phyloP scores from a whole-genome alignment of 2,329 filamentous ascomycete species.

The Beauveria sp. region DNA sequence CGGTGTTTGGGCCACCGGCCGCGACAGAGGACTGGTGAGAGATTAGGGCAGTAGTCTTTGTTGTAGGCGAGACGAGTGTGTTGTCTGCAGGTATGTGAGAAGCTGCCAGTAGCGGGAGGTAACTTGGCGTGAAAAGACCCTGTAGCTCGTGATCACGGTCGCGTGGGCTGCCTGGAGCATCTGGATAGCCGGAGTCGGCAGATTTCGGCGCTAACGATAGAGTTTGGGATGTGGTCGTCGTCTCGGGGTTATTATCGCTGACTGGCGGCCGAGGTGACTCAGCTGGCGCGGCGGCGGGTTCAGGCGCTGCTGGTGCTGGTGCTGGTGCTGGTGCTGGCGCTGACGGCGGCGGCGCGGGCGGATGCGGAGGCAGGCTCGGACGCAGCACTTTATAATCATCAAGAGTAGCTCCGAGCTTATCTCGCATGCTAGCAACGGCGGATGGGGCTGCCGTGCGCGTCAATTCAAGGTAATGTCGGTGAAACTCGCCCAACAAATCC shows the following conservation, averaged over 20 bases:
- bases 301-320: neutral
- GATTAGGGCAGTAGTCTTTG: slow-evolving; percentile 3
- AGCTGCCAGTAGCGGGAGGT: slow-evolving; percentile 50
- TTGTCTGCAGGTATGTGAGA: slow-evolving; percentile 12
- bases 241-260: slow-evolving; percentile 17
- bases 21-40: neutral
- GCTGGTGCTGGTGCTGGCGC: neutral
- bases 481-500: slow-evolving; percentile 50
- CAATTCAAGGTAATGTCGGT: slow-evolving; percentile 43
- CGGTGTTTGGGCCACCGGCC: neutral
- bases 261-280: slow-evolving; percentile 26
- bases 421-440: slow-evolving; percentile 38
- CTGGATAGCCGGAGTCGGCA: slow-evolving; percentile 20
- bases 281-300: slow-evolving; percentile 15
- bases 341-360: no score
- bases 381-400: slow-evolving; percentile 33
- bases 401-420: slow-evolving; percentile 37
- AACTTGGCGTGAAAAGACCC: slow-evolving; percentile 56
- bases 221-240: slow-evolving; percentile 23
- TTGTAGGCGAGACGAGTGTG: slow-evolving; percentile 12
- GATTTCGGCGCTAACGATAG: slow-evolving; percentile 18
- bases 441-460: slow-evolving; percentile 39
- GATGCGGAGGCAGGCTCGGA: slow-evolving; percentile 20
- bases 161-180: slow-evolving; percentile 36
- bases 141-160: slow-evolving; percentile 52